Evolutionary conservation across 306 rosid genomes (phyloP).

Genomic region (Mucuna pruriens): DNA sequence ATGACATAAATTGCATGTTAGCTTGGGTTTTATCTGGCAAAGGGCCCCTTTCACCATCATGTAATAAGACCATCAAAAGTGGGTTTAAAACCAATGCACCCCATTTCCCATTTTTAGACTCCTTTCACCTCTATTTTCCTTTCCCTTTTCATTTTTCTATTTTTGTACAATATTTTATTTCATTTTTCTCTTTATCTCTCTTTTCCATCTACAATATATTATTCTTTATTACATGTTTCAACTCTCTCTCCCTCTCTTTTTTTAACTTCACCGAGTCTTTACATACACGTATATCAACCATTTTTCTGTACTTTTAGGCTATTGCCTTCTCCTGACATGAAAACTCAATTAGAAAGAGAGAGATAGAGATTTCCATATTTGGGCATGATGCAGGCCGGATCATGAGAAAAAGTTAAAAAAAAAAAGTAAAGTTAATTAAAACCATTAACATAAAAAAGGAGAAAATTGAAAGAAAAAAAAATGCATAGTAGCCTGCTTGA

Average conservation of each 20-base stretch:
- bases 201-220: background rate
- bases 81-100: constrained; percentile 42
- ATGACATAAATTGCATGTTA: constrained; percentile 63
- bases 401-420: background rate
- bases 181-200: background rate
- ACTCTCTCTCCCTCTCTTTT: background rate
- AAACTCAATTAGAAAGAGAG: background rate
- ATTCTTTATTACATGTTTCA: background rate
- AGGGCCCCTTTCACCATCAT: constrained; percentile 47
- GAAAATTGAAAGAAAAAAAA: background rate
- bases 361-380: constrained; percentile 6
- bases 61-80: constrained; percentile 34
- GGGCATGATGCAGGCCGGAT: constrained; percentile 1
- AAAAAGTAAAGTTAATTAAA: background rate
- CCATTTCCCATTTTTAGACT: constrained; percentile 33
- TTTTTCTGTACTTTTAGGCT: background rate
- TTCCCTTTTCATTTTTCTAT: background rate
- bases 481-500: background rate
- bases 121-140: constrained; percentile 32
- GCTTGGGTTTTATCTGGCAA: constrained; percentile 58
- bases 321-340: background rate
- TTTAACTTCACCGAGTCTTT: background rate
- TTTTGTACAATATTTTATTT: background rate
- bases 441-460: background rate
- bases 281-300: background rate